Conservation (phyloP, 192 early-diverging fungal genomes). For the Coemansia sp. region DNA sequence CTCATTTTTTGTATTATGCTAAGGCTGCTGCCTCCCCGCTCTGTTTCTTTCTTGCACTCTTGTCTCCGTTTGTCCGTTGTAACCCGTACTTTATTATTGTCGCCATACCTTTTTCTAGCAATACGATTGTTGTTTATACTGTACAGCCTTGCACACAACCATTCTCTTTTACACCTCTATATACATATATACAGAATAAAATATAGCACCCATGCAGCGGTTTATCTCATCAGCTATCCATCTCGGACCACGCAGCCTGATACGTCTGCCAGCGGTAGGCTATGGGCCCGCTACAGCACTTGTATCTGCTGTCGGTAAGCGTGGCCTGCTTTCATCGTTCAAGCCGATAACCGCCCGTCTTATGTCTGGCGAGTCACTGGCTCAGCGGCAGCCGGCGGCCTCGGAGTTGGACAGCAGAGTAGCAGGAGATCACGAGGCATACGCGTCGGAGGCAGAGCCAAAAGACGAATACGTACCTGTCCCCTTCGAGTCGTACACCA, state of each 20-base stretch:
- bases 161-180: neutral
- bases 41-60: too few relatives aligned
- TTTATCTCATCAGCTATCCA: constrained; percentile 6
- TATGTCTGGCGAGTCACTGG: constrained; percentile 26
- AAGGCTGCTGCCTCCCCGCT: too few relatives aligned
- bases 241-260: constrained; percentile 15
- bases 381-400: constrained; percentile 3
- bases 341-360: too few relatives aligned
- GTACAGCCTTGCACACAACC: neutral
- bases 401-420: neutral
- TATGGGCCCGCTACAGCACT: neutral
- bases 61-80: too few relatives aligned
- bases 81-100: too few relatives aligned
- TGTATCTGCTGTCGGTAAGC: too few relatives aligned
- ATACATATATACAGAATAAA: neutral
- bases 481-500: constrained; percentile 55
- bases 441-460: too few relatives aligned
- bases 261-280: constrained; percentile 11
- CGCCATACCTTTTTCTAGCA: too few relatives aligned
- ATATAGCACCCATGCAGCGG: constrained; percentile 21
- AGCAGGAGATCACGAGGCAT: neutral
- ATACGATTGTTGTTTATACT: too few relatives aligned
- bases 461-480: constrained; percentile 51
- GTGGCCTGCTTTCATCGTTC: too few relatives aligned
- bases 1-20: too few relatives aligned